These are phyloP conservation scores for Monosporascus sp. DNA, from an alignment of 2,329 filamentous ascomycete genomes.

Conservation along the genomic window DNA sequence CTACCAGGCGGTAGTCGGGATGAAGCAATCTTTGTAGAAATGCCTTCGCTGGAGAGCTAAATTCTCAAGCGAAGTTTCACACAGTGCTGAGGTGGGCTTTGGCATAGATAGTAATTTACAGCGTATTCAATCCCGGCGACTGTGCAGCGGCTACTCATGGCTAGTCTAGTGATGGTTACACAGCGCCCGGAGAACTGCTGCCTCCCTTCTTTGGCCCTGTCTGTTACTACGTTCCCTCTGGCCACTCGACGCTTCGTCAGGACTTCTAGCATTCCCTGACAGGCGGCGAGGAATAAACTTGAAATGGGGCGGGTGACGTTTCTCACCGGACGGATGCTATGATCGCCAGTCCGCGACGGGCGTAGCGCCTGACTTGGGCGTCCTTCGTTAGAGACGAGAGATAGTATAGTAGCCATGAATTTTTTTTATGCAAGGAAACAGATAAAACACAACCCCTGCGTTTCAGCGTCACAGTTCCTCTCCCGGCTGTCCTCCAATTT, in stretches of 20 bases:
- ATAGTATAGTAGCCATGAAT: not conserved
- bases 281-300: not conserved
- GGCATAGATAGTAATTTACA: conserved; percentile 1
- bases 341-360: too few relatives aligned
- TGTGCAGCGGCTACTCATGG: conserved; percentile 6
- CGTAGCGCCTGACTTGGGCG: too few relatives aligned
- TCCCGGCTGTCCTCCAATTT: not conserved
- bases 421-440: not conserved
- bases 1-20: not conserved
- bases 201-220: conserved; percentile 9
- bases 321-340: too few relatives aligned
- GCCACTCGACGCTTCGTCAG: not conserved
- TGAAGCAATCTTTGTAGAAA: not conserved
- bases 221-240: conserved; percentile 5
- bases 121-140: conserved; percentile 1
- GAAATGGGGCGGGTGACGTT: too few relatives aligned
- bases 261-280: not conserved
- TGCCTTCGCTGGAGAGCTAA: not conserved
- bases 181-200: conserved; percentile 12
- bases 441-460: not conserved
- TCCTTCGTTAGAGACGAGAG: too few relatives aligned
- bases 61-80: not conserved
- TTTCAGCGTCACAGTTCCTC: not conserved
- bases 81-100: conserved; percentile 2
- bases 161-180: conserved; percentile 15